A percentile compares a stretch with the other conserved stretches of the same genome.
phyloP scores from a whole-genome alignment of 805 yeast species.

The Cephaloascus fragrans region DNA sequence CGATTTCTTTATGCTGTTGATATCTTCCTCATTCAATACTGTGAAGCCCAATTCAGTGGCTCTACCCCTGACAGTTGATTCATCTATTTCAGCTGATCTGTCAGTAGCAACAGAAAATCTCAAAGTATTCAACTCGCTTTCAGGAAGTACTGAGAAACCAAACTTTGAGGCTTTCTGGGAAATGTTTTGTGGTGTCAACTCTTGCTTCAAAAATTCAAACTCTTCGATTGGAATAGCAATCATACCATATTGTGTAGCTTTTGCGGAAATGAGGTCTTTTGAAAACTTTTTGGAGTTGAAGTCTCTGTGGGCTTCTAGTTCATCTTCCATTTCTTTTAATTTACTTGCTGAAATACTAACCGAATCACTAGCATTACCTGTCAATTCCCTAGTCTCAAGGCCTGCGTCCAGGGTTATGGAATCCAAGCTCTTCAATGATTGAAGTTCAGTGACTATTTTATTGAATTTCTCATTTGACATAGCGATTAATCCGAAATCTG shows the following conservation, averaged over 20 bases:
- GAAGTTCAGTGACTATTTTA: conserved; percentile 14
- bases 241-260: conserved; percentile 1
- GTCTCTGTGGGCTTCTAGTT: conserved; percentile 4
- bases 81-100: not conserved
- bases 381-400: no score
- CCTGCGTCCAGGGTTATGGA: conserved; percentile 1
- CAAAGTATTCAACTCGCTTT: no score
- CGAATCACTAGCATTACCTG: conserved; percentile 11
- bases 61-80: not conserved
- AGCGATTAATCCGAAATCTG: conserved; percentile 20
- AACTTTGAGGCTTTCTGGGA: no score
- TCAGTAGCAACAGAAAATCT: not conserved
- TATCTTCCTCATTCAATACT: not conserved
- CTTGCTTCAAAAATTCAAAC: not conserved
- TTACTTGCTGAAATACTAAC: conserved; percentile 9
- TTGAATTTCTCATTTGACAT: conserved; percentile 23
- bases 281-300: conserved; percentile 14
- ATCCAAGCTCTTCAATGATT: conserved; percentile 13
- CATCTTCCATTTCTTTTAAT: conserved; percentile 4
- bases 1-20: no score
- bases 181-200: no score
- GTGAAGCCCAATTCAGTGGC: not conserved
- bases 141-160: no score
- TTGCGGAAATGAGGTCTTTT: conserved; percentile 1
- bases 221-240: conserved; percentile 6